Base-by-base conservation (phyloP, 345 rosid genomes). In the Orychophragmus violaceus region DNA sequence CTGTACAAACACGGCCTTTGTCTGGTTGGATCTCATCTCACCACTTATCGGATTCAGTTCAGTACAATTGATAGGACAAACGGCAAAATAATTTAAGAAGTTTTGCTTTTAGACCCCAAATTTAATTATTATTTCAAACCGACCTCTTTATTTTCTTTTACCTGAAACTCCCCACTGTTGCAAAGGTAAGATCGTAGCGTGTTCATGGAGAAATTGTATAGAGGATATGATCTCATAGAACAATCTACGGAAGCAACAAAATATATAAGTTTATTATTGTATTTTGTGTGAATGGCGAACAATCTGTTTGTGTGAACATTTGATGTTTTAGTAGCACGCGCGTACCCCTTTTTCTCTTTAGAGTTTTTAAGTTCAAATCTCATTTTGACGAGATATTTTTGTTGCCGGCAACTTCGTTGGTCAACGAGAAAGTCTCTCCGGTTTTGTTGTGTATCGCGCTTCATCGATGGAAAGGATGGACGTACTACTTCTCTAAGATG, bases 1-100 rank as follows among this genome's bases (percentile, higher is more conserved):
- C 62, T 39, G 18, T 36, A 16, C 29, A 58, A 22, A 58, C 62
- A 36, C 30, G 13, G 6, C 0, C 30, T 25, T 11, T 22, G 0
- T 50, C 2, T 51, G 8, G 36, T 28, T 52, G 58, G 13, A 52
- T 52, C 58, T 50, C 24, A 14, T 14, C 12, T 36, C 13, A 36
- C 48, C 29, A 37, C 32, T 59, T 23, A 39, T 59, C 64, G 32
- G 64, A 24, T 37, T 59, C 33, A 59, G 64, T 59, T 37, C 49
- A 39, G 32, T 59, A 35, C 18, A 21, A 19, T n/a, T 6, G 33
- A 8, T 35, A 36, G 32, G 48, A 37, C 30, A 36, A 33, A 36
- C 48, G 46, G 46, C 5, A 21, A 32, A 55, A 21, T n/a, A 33
- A 19, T 29, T 27, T 42, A 3, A 17, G 8, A 19, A 32, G 1